Base-by-base conservation (phyloP, 306 rosid species). In the Comarum palustre region DNA sequence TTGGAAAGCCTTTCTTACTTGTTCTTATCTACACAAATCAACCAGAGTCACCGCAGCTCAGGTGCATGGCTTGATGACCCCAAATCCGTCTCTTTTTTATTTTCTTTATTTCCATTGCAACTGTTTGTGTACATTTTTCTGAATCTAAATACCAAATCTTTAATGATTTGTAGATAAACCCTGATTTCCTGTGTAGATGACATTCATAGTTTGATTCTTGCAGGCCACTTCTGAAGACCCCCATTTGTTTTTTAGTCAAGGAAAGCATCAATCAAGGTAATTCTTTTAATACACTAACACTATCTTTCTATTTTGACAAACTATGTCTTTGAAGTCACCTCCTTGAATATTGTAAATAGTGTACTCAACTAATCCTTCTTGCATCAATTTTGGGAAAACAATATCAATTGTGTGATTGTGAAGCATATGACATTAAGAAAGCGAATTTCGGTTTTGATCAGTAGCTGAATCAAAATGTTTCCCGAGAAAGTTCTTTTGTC, bases 171-270 rank as follows among this genome's bases (percentile, higher is more conserved):
- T 22, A 13, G 12, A 36, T 43, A 29, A 36, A 34, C 13, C 31
- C 11, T 52, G 32, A 2, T 7, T 42, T 34, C 32, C 32, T 50
- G 10, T 22, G 50, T 32, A 50, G 17, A 2, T 70, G 64, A 54
- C 65, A 24, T 46, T 64, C 25, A 41, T 24, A 0, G 19, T 73
- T 73, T 48, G 41, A 74, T n/a, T 62, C 38, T 59, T 73, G 61
- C 69, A 46, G 70, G 38, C 22, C 51, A 64, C 51, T 6, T 38
- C 41, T 64, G 13, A 43, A 64, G 71, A 63, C 13, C 38, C 41
- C 51, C 71, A 32, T 52, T 34, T 38, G 41, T 7, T 34, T 34
- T 62, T 38, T 8, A 19, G 41, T 74, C 51, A 48, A 50, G 52
- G 52, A 46, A 36, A 46, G 69, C 46, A 6, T 34, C 36, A 13